phyloP scores from a whole-genome alignment of 129 eudicot genomes.

The Cynara cardunculus region DNA sequence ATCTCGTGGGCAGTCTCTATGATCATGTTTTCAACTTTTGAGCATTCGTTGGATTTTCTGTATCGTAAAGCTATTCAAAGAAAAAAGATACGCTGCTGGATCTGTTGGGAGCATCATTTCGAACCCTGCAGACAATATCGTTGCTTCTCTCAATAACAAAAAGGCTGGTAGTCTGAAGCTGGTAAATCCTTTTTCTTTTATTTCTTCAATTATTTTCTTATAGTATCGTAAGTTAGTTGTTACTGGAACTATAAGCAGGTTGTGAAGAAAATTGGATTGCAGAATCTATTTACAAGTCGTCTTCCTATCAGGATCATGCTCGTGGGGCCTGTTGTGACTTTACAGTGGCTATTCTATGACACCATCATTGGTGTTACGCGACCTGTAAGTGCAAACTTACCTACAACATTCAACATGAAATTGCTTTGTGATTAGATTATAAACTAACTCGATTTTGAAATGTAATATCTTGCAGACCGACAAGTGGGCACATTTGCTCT shows the following conservation, averaged over 20 bases:
- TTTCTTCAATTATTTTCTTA: no score
- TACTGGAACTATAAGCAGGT: constrained; percentile 30
- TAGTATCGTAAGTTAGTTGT: background rate
- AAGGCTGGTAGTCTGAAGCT: no score
- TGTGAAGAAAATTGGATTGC: constrained; percentile 44
- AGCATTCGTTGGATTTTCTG: no score
- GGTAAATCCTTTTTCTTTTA: no score
- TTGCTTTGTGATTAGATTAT: background rate
- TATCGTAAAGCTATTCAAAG: no score
- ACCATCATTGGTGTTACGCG: constrained; percentile 50
- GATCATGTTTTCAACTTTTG: no score
- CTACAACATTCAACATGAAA: background rate
- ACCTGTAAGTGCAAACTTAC: constrained; percentile 40
- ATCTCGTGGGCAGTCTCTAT: constrained; percentile 42
- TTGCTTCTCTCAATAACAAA: no score
- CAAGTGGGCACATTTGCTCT: constrained; percentile 59
- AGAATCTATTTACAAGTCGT: constrained; percentile 44
- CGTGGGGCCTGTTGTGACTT: constrained; percentile 57
- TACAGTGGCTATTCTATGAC: no score
- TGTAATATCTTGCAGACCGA: constrained; percentile 47
- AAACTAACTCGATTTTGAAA: background rate
- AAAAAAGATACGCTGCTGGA: no score
- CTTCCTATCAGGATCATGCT: constrained; percentile 52
- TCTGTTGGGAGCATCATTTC: no score
- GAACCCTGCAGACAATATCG: no score